These are phyloP conservation scores for Quercus phellos DNA, from an alignment of 331 rosid species.

Conservation along the genomic window DNA sequence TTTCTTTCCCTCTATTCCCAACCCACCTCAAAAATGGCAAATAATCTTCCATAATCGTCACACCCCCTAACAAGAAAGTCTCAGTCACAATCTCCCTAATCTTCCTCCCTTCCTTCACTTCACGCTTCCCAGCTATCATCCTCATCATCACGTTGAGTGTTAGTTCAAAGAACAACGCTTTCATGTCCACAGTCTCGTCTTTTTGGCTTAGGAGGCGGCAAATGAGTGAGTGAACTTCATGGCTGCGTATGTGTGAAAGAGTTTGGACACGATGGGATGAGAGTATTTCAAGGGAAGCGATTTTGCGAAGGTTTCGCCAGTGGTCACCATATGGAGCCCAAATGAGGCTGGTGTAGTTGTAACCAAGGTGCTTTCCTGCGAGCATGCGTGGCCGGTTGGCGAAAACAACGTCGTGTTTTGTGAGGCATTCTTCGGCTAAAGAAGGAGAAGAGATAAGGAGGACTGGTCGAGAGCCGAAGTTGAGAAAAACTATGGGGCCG, in stretches of 20 bases:
- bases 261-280: slow-evolving; percentile 10
- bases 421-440: not conserved
- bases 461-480: slow-evolving; percentile 2
- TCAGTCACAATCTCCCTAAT: slow-evolving; percentile 5
- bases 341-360: slow-evolving; percentile 4
- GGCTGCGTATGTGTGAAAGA: slow-evolving; percentile 5
- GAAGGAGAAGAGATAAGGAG: slow-evolving; percentile 17
- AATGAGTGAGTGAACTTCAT: not conserved
- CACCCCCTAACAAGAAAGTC: not conserved
- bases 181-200: not conserved
- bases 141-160: slow-evolving; percentile 15
- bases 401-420: not conserved
- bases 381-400: slow-evolving; percentile 21
- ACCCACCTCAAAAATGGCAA: slow-evolving; percentile 1
- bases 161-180: slow-evolving; percentile 2
- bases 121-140: slow-evolving; percentile 16
- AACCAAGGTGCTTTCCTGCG: slow-evolving; percentile 11
- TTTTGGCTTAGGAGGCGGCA: not conserved
- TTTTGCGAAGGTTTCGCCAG: slow-evolving; percentile 16
- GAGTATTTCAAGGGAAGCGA: slow-evolving; percentile 7
- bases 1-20: not conserved
- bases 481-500: slow-evolving; percentile 18
- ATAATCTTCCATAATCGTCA: slow-evolving; percentile 1
- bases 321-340: slow-evolving; percentile 20
- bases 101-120: not conserved